Base-by-base conservation (phyloP, 345 rosid species). In the Hibiscus mutabilis region DNA sequence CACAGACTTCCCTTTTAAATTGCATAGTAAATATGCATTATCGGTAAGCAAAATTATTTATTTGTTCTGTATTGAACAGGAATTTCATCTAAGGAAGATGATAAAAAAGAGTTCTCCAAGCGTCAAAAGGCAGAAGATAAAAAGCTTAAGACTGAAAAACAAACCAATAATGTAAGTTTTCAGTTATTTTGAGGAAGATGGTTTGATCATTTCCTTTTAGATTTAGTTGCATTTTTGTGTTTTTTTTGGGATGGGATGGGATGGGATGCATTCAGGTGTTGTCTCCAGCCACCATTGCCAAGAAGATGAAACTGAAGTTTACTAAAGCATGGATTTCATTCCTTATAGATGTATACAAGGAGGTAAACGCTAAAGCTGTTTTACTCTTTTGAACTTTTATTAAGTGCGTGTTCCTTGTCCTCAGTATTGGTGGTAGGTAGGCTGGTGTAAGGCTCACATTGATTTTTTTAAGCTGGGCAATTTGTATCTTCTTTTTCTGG, bases 321-420 rank as follows among this genome's bases (percentile, higher is more conserved):
- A 91, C 91, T 3, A 92, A 90, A 82, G 91, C 97, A 13, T 95
- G 99, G 99, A 81, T 87, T 76, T 78, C 96, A 37, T 92, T 95
- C 86, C 94, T 95, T 13, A 77, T 90, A 75, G 92, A 86, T 76
- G 81, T 95, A 25, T 95, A 92, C 85, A 95, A 92, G 82, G 96
- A 95, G 93, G 99, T 91, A 74, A 76, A 60, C 19, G 40, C 75
- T 24, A 61, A 16, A 46, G 66, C 33, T 49, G 3, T n/a, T 13
- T 0, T 59, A 60, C 10, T 64, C 57, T 67, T 27, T 33, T 22
- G 53, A 33, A 44, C 69, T 24, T n/a, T 55, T 29, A 53, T 51
- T 49, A 22, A 21, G 66, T 25, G 37, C 14, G 25, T 60, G 55
- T 22, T 37, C 6, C 57, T 8, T 6, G 58, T 40, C 66, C 27